Conservation (phyloP, 2,329 filamentous ascomycete genomes). For the Neocatenulostroma microsporum region DNA sequence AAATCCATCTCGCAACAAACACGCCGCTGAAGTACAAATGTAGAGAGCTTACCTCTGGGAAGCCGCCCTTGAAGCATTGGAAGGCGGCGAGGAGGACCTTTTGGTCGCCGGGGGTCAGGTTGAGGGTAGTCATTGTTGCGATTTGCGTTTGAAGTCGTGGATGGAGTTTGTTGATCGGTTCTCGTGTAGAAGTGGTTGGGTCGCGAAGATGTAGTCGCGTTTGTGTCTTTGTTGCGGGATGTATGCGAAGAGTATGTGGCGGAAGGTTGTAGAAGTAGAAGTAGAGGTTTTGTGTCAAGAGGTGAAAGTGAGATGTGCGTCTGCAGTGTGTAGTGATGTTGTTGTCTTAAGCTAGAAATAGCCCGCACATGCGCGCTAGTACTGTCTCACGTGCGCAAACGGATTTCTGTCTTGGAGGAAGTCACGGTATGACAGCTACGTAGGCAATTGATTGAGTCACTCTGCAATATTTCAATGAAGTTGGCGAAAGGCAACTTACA, state of each 20-base stretch:
- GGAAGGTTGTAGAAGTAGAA: not conserved
- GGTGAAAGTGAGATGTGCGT: not conserved
- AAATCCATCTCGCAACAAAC: not conserved
- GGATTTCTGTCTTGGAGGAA: too few species aligned
- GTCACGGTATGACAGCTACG: too few species aligned
- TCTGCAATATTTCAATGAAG: too few species aligned
- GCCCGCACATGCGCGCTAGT: too few species aligned
- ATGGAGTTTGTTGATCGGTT: not conserved
- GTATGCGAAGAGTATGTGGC: not conserved
- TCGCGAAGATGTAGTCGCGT: too few species aligned
- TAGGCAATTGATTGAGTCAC: too few species aligned
- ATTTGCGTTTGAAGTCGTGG: not conserved
- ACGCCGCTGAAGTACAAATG: too few species aligned
- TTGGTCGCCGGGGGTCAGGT: constrained; percentile 7
- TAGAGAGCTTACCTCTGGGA: constrained; percentile 15
- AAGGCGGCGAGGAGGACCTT: constrained; percentile 23
- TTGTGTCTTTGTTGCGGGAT: not conserved
- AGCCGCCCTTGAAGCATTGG: constrained; percentile 27
- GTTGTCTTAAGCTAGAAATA: too few species aligned
- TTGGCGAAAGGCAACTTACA: too few species aligned
- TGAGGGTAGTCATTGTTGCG: not conserved
- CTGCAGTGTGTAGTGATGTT: too few species aligned
- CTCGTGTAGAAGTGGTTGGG: too few species aligned
- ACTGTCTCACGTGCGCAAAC: too few species aligned
- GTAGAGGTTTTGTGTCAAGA: not conserved